Conservation (phyloP, 805 yeast species). For the Pichia phayaonensis region DNA sequence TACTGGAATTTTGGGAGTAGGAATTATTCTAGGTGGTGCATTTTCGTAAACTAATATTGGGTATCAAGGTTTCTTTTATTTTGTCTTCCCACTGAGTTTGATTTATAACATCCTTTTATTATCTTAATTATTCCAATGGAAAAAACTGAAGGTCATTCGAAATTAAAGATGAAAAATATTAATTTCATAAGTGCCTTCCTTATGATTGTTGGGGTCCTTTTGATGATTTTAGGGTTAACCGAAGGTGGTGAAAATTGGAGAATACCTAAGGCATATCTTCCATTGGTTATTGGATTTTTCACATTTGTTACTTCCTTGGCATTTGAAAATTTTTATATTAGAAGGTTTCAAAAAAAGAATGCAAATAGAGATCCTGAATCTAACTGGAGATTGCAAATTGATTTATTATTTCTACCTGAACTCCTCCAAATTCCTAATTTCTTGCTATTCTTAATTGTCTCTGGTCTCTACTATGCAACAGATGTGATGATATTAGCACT, state of each 20-base stretch:
- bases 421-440: slow-evolving; percentile 17
- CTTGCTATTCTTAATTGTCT: slow-evolving; percentile 9
- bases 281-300: slow-evolving; percentile 33
- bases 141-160: slow-evolving; percentile 21
- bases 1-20: slow-evolving; percentile 31
- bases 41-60: slow-evolving; percentile 32
- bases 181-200: slow-evolving; percentile 31
- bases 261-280: slow-evolving; percentile 33
- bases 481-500: slow-evolving; percentile 6
- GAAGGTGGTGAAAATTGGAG: slow-evolving; percentile 40
- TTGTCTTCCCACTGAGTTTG: slow-evolving; percentile 27
- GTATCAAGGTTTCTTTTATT: slow-evolving; percentile 33
- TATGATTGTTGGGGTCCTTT: slow-evolving; percentile 29
- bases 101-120: slow-evolving; percentile 16
- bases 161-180: slow-evolving; percentile 20
- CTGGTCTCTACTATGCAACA: slow-evolving; percentile 5
- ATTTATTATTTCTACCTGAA: slow-evolving; percentile 18
- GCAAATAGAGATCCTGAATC: not conserved
- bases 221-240: slow-evolving; percentile 37
- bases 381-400: slow-evolving; percentile 15
- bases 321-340: slow-evolving; percentile 26
- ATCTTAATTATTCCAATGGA: slow-evolving; percentile 23
- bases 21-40: slow-evolving; percentile 38
- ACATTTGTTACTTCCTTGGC: slow-evolving; percentile 22
- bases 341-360: slow-evolving; percentile 8